Evolutionary conservation across 768 basidiomycete genomes (phyloP), one percentile per base, ranked within the genome.

Genomic region (Kwoniella dendrophila): DNA sequence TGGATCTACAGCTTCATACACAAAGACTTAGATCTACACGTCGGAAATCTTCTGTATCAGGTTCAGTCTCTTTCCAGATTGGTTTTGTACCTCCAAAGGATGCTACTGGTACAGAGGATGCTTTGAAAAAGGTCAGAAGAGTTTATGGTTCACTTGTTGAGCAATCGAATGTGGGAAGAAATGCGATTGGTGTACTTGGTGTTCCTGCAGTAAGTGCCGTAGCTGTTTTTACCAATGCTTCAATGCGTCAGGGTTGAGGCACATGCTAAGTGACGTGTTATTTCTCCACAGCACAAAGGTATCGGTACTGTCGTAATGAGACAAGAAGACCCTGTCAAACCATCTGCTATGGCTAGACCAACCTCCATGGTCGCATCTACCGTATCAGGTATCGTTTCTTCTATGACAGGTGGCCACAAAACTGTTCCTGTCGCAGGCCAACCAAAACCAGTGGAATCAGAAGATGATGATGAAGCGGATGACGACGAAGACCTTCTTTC

Each of bases 21-120:
- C 74, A 82, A 32, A 68, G 75, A 4, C 68, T 83, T 11, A 57
- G 77, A 64, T 88, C 77, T 66, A 85, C 66, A 79, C 84, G 81
- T 1, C 82, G 86, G 0, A 82, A 84, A 20, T 81, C 82, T 0
- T 75, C 68, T 11, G 83, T 85, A 7, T 80, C 83, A 0, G 88
- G 88, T 3, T 81, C 81, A 20, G 81, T 88, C 7, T 81, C 82
- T 47, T 76, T 89, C 69, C 86, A 88, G 74, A 81, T 88, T 33
- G 87, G 88, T 12, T 85, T 87, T 67, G 77, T 86, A 10, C 48
- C 62, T 20, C 59, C 68, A 2, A 68, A 68, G 38, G 56, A 59
- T 22, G 33, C 58, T 34, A n/a, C 41, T 20, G 24, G 34, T 20
- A 29, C 33, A 18, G 67, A 60, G 30, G 83, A 84, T 30, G 72